These are phyloP conservation scores for Cladosporium phlei DNA, from an alignment of 2,329 filamentous ascomycete genomes.

Conservation along the genomic window DNA sequence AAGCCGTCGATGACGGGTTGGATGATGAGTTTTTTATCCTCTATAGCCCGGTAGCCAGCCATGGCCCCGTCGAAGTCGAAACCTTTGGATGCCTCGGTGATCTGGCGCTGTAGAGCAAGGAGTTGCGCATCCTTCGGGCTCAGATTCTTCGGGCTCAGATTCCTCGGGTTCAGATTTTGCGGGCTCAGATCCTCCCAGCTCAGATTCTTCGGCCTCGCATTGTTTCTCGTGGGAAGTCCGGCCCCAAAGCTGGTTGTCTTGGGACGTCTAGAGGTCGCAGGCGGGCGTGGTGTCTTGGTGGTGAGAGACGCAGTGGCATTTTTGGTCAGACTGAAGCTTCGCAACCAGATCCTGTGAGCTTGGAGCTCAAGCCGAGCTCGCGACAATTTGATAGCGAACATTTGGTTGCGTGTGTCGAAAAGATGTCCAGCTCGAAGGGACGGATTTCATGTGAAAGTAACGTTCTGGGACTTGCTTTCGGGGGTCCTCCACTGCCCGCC, in stretches of 20 bases:
- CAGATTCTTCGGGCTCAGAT: too few species aligned
- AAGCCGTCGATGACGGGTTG: background rate
- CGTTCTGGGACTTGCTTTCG: background rate
- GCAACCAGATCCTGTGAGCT: constrained; percentile 23
- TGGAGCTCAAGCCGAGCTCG: constrained; percentile 22
- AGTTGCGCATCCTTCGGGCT: background rate
- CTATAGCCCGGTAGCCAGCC: background rate
- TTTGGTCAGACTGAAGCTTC: constrained; percentile 14
- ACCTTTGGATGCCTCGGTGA: background rate
- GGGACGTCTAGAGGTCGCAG: background rate
- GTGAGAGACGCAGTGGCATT: background rate
- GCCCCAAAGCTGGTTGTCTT: too few species aligned
- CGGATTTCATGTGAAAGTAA: background rate
- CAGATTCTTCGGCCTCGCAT: too few species aligned
- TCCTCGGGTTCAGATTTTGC: too few species aligned
- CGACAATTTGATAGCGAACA: constrained; percentile 15
- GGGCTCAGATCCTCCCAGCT: too few species aligned
- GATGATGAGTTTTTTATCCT: background rate
- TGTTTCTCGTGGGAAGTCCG: too few species aligned
- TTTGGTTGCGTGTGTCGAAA: constrained; percentile 10
- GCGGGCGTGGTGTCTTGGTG: background rate
- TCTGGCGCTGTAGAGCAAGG: background rate
- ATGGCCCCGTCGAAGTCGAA: constrained; percentile 4
- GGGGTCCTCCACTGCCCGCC: background rate
- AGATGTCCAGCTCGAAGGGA: constrained; percentile 16